Evolutionary conservation across 768 basidiomycete species (phyloP), one percentile per base, ranked within the genome.

Genomic region (Phanerochaete carnosa): DNA sequence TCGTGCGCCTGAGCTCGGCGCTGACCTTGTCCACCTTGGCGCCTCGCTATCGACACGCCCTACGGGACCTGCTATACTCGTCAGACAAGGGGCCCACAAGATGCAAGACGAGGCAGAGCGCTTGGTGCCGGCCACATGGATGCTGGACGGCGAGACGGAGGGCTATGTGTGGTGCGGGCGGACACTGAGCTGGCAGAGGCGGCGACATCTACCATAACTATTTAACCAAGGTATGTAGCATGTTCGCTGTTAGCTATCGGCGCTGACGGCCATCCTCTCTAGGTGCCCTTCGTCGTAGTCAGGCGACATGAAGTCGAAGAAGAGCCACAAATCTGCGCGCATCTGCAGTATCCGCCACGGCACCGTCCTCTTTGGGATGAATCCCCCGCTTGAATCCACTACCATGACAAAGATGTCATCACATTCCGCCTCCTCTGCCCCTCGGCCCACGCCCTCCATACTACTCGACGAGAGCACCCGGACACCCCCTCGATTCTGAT

Each of bases 101-200:
- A n/a, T n/a, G n/a, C n/a, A n/a, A n/a, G n/a, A n/a, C n/a, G n/a
- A n/a, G n/a, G n/a, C n/a, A n/a, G n/a, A n/a, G n/a, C n/a, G n/a
- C n/a, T 96, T 94, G 77, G 84, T 93, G 1, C 94, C 95, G 5
- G 90, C 95, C 0, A 83, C 96, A 25, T 97, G 95, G 95, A 87
- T 95, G 29, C 93, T 94, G 0, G 93, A 97, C 68, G 82, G 84
- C 61, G 90, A 83, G 71, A 88, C 91, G 22, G 82, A 83, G 57
- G 78, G 80, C 25, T 97, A 95, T 69, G 94, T 94, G 93, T 79
- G 90, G 9, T 97, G 95, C 68, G 84, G 84, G 5, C 76, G 82
- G 45, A 69, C 80, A 46, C 95, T 95, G 72, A 87, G 89, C 7
- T 90, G 90, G 85, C 73, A 87, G 68, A 79, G 91, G 65, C 75